phyloP scores from a whole-genome alignment of 805 yeast species.

The Kodamaea jinghongensis region DNA sequence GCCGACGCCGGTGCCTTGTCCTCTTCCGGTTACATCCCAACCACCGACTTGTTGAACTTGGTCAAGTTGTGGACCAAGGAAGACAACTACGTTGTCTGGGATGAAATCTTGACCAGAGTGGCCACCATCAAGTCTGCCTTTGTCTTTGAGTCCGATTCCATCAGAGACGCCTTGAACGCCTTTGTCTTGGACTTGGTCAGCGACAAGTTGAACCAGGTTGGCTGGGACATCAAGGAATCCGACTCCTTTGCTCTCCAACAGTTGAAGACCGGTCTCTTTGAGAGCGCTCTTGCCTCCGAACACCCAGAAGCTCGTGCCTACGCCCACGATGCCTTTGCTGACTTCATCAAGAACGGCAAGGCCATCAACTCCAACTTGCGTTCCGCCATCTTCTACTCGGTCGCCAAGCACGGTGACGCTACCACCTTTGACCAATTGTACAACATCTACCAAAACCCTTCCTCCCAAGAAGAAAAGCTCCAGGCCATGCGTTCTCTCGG shows the following conservation, averaged over 20 bases:
- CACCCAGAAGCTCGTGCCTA: slow-evolving; percentile 47
- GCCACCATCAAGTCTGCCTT: slow-evolving; percentile 51
- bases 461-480: slow-evolving; percentile 62
- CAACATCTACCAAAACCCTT: slow-evolving; percentile 58
- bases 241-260: slow-evolving; percentile 63
- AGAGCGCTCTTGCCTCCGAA: slow-evolving; percentile 55
- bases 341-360: slow-evolving; percentile 56
- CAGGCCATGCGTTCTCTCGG: slow-evolving; percentile 72
- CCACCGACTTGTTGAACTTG: slow-evolving; percentile 58
- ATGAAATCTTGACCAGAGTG: slow-evolving; percentile 51
- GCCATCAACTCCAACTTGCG: slow-evolving; percentile 72
- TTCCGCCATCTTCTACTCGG: slow-evolving; percentile 61
- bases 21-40: slow-evolving; percentile 64
- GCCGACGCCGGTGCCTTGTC: slow-evolving; percentile 78
- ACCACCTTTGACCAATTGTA: slow-evolving; percentile 62
- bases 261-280: slow-evolving; percentile 62
- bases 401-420: slow-evolving; percentile 61
- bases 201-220: slow-evolving; percentile 53
- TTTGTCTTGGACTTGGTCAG: slow-evolving; percentile 56
- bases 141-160: slow-evolving; percentile 49
- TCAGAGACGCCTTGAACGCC: slow-evolving; percentile 46
- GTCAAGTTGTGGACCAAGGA: slow-evolving; percentile 61
- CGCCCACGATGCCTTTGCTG: slow-evolving; percentile 49
- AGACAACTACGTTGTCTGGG: slow-evolving; percentile 66
- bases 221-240: slow-evolving; percentile 57